These are phyloP conservation scores for Epichloe uncinata DNA, from an alignment of 2,329 filamentous ascomycete species.

Conservation along the genomic window DNA sequence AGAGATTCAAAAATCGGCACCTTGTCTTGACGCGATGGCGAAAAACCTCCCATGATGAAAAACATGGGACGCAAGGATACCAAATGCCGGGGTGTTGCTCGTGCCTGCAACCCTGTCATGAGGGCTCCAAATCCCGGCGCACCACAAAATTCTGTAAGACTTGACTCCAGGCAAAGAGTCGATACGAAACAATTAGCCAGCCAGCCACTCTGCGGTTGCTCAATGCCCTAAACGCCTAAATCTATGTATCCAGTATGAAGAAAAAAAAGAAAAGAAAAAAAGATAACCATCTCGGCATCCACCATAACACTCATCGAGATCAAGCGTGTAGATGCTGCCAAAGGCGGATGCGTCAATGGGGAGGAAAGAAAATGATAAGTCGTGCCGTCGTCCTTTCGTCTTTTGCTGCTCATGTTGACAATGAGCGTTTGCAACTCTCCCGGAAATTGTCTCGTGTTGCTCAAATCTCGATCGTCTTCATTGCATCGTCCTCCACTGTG, in stretches of 20 bases:
- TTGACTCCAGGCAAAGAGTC: background rate
- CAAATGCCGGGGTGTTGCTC: background rate
- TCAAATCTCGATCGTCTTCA: constrained; percentile 51
- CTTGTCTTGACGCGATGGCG: too few species aligned
- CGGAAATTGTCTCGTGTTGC: background rate
- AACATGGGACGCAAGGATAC: too few species aligned
- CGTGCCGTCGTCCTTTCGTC: constrained; percentile 11
- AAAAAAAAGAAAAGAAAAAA: too few species aligned
- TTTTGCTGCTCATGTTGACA: background rate
- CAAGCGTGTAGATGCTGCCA: background rate
- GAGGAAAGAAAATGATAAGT: constrained; percentile 4
- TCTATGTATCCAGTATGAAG: background rate
- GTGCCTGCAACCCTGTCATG: too few species aligned
- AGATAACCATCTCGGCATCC: background rate
- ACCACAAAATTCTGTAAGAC: background rate
- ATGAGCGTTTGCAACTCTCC: background rate
- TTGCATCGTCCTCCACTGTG: constrained; percentile 33
- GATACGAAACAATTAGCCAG: background rate
- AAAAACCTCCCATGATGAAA: too few species aligned
- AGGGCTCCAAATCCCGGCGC: background rate
- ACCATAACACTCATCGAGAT: background rate
- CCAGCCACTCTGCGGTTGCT: background rate
- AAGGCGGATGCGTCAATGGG: background rate
- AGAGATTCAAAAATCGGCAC: too few species aligned
- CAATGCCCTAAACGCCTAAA: background rate